Conservation (phyloP, 495 filamentous ascomycete species). For the Peziza echinospora region DNA sequence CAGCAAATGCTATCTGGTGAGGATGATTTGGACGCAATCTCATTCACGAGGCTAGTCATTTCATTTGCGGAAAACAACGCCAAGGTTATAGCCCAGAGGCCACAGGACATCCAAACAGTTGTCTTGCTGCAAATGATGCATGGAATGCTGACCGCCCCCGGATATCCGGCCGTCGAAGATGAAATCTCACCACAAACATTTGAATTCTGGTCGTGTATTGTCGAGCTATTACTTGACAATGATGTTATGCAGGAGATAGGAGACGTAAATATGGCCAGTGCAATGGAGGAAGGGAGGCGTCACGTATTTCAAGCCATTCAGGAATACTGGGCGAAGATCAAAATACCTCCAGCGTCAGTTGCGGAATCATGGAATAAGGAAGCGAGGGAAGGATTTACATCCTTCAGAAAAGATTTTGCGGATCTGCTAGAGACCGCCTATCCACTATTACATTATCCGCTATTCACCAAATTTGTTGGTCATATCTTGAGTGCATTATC, state of each 20-base stretch:
- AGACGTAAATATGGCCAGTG: constrained; percentile 22
- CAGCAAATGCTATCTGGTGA: constrained; percentile 35
- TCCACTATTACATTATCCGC: constrained; percentile 39
- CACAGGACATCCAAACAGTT: constrained; percentile 19
- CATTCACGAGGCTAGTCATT: constrained; percentile 47
- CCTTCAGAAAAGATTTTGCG: constrained; percentile 58
- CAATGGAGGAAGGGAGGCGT: constrained; percentile 24
- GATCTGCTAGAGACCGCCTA: constrained; percentile 65
- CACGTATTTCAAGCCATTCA: constrained; percentile 35
- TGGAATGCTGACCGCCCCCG: constrained; percentile 48
- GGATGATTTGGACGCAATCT: constrained; percentile 35
- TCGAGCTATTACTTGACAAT: constrained; percentile 31
- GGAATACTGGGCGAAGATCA: constrained; percentile 40
- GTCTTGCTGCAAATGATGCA: constrained; percentile 26
- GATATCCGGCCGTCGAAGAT: constrained; percentile 57
- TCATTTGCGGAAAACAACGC: constrained; percentile 43
- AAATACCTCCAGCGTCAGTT: constrained; percentile 30
- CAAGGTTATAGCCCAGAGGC: constrained; percentile 25
- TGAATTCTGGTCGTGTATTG: constrained; percentile 65
- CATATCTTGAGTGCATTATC: constrained; percentile 37
- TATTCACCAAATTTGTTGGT: constrained; percentile 49
- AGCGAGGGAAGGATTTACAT: constrained; percentile 46
- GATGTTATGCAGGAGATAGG: constrained; percentile 13
- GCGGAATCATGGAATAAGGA: constrained; percentile 44
- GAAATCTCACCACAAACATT: constrained; percentile 50